A percentile compares a stretch with the other conserved stretches of the same genome.
phyloP scores from a whole-genome alignment of 139 green algal genomes.

The Protoeuglena noctilucae region DNA sequence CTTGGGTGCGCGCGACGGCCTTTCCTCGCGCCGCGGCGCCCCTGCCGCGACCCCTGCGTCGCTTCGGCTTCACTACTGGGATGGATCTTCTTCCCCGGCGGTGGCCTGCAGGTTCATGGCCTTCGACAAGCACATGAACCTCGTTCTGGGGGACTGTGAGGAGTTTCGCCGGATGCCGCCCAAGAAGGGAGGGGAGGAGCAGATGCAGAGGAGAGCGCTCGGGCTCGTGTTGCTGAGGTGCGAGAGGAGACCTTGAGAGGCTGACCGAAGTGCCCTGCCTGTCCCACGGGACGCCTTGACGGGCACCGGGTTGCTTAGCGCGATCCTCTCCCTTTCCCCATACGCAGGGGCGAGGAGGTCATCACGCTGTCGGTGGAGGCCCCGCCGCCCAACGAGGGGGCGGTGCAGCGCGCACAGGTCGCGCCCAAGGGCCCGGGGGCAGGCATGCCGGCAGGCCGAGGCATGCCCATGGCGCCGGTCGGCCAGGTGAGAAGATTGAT shows the following conservation, averaged over 20 bases:
- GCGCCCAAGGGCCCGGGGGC: conserved; percentile 57
- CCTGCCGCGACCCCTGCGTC: background rate
- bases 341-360: conserved; percentile 84
- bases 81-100: background rate
- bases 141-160: conserved; percentile 91
- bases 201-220: conserved; percentile 77
- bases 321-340: background rate
- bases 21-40: background rate
- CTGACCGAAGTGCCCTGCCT: background rate
- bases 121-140: conserved; percentile 97
- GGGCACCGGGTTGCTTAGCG: conserved; percentile 2
- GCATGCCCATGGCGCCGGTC: conserved; percentile 48
- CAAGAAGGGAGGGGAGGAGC: conserved; percentile 74
- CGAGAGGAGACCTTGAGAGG: too few species aligned
- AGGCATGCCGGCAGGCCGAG: conserved; percentile 57
- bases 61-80: background rate
- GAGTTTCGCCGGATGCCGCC: conserved; percentile 85
- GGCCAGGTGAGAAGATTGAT: conserved; percentile 54
- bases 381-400: conserved; percentile 69
- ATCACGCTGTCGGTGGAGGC: conserved; percentile 89
- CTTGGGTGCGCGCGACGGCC: background rate
- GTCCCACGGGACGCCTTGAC: too few species aligned
- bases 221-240: conserved; percentile 86
- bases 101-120: conserved; percentile 82
- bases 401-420: conserved; percentile 17